Evolutionary conservation across 164 flowering plant species (phyloP), one percentile per base, ranked within the genome.

Genomic region (Cinnamomum micranthum): DNA sequence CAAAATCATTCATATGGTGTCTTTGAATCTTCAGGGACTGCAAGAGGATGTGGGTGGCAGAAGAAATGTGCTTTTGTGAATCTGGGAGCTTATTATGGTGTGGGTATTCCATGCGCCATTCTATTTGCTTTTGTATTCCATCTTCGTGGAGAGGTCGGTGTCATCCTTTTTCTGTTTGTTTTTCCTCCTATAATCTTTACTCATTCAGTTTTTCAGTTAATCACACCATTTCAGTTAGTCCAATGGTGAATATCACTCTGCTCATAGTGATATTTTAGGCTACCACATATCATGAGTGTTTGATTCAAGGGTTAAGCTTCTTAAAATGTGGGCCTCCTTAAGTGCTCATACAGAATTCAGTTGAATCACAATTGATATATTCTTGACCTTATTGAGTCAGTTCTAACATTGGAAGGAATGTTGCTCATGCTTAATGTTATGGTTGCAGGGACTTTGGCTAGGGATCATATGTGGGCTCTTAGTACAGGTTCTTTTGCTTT

Each of bases 1-100:
- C 47, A 41, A 6, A 41, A 41, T 41, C 47, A 7, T 6, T 41
- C 47, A 41, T 41, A 41, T 41, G 31, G 20, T 65, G 33, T 31
- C 25, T 51, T 22, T 58, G 73, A 59, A 20, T 23, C 6, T 74
- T 0, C 52, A 88, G 91, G 92, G 10, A 85, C 85, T 73, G 92
- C 92, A 14, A 87, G 92, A 82, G 94, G 92, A 62, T 90, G 90
- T 77, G 92, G 94, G 20, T 87, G 94, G 94, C 91, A 90, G 75
- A 87, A 85, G 52, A 74, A 81, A 1, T 82, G 90, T 73, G 83
- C 87, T 25, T 20, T 52, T 22, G 82, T 87, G 55, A 88, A 90
- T 70, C 84, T 90, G 65, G 91, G 87, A 22, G 91, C 94, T 78
- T 90, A 83, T 50, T 88, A 88, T 70, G 72, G 77, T 68, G 87